phyloP scores from a whole-genome alignment of 768 basidiomycete genomes.

The Clitopilus hobsonii region DNA sequence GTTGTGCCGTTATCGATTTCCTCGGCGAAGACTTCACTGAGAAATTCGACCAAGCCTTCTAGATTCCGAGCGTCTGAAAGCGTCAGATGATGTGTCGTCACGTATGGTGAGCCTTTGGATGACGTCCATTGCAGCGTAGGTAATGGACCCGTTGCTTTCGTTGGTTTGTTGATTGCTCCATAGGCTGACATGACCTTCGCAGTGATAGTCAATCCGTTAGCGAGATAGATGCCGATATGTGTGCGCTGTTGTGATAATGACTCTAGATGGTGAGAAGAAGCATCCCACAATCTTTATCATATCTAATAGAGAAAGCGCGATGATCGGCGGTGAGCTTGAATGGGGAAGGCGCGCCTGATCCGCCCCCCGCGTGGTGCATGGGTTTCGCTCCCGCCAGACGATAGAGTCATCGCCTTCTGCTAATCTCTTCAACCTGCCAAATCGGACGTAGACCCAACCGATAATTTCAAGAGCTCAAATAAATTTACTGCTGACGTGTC shows the following conservation, averaged over 20 bases:
- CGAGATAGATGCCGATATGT: not conserved
- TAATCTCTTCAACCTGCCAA: too few relatives aligned
- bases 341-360: not conserved
- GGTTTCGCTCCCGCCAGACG: not conserved
- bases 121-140: slow-evolving; percentile 45
- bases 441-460: too few relatives aligned
- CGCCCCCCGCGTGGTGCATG: not conserved
- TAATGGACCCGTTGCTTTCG: slow-evolving; percentile 21
- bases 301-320: not conserved
- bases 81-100: slow-evolving; percentile 53
- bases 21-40: slow-evolving; percentile 57
- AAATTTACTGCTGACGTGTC: too few relatives aligned
- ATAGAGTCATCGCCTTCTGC: not conserved
- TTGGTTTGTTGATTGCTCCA: slow-evolving; percentile 46
- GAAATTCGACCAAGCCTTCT: slow-evolving; percentile 54
- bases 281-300: not conserved
- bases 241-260: not conserved
- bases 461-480: too few relatives aligned
- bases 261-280: not conserved
- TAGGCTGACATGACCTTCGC: slow-evolving; percentile 63
- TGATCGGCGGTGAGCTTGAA: not conserved
- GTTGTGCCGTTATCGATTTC: slow-evolving; percentile 75
- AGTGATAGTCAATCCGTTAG: not conserved
- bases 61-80: slow-evolving; percentile 30
- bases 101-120: slow-evolving; percentile 15